Evolutionary conservation across 1,284 basidiomycete genomes (phyloP).

Genomic region (Athelia psychrophila): DNA sequence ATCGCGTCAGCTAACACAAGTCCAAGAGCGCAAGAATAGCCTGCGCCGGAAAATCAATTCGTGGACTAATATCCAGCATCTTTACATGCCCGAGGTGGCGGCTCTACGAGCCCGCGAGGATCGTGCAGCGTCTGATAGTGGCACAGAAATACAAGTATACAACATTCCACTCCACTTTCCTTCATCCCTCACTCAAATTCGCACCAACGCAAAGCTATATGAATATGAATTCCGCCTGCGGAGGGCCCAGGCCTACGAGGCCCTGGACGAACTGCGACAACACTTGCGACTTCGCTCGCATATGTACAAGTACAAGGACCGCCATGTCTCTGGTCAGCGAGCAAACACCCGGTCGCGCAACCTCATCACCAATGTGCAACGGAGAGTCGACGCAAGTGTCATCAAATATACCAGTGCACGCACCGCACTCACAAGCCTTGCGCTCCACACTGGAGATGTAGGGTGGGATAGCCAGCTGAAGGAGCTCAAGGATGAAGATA

Average conservation of each 20-base stretch:
- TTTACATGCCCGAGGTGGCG: slow-evolving; percentile 14
- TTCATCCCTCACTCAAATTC: background rate
- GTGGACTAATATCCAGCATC: slow-evolving; percentile 11
- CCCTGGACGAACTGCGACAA: slow-evolving; percentile 2
- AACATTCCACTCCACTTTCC: slow-evolving; percentile 9
- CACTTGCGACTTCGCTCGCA: slow-evolving; percentile 5
- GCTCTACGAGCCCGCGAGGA: background rate
- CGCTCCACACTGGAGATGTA: background rate
- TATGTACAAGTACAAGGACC: slow-evolving; percentile 8
- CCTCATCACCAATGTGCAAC: background rate
- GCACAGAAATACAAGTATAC: background rate
- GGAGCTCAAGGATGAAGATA: background rate
- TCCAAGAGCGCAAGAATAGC: slow-evolving; percentile 9
- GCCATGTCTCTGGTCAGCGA: slow-evolving; percentile 9
- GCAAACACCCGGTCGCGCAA: background rate
- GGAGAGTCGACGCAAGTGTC: background rate
- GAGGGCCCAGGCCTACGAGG: slow-evolving; percentile 4
- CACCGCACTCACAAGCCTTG: background rate
- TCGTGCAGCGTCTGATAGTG: background rate
- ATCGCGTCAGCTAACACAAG: slow-evolving; percentile 7
- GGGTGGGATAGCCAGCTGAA: background rate
- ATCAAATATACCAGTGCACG: background rate
- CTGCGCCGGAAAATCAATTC: slow-evolving; percentile 11
- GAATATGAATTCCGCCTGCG: slow-evolving; percentile 7
- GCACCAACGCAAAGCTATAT: background rate